Base-by-base conservation (phyloP, 805 yeast genomes). In the Ogataea nonfermentans region DNA sequence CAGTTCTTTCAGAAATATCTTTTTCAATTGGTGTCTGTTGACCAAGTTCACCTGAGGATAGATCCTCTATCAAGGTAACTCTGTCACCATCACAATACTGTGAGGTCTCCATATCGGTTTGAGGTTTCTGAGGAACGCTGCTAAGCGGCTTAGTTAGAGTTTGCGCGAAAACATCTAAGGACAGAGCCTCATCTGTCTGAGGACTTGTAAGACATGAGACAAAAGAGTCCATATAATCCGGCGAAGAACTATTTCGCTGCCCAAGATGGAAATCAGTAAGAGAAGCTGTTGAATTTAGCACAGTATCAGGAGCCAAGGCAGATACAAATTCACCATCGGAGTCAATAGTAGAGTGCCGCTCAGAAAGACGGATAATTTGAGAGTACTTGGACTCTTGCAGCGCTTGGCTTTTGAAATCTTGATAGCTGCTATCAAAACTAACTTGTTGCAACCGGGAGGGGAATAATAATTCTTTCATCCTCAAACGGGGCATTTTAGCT, bases 301-400 rank as follows among this genome's bases (percentile, higher is more conserved):
- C 20, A 11, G 32, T 16, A 13, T n/a, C n/a, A 8, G 23, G 32
- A 15, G 6, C 23, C 23, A 9, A 20, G 10, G 8, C 13, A 10
- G 14, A 8, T 6, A n/a, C 12, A 13, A 10, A 7, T 12, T 12
- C 29, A 4, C 4, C 20, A 13, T 32, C 24, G 24, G 26, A 15
- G 24, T 6, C 14, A 20, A 13, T 12, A 17, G 11, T 6, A 17
- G 38, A 22, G 9, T 28, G 25, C 9, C 32, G 33, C 13, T 38
- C 33, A 5, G 44, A 28, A n/a, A 33, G 30, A 4, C 38, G 33
- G 25, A 44, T 13, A 8, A 44, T 34, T 26, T 35, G 29, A 3
- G 48, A 44, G 22, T 44, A 44, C 16, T 34, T 37, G 15, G 40
- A 29, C 12, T 34, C 32, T 15, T 32, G 33, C 20, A 13, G 8